Evolutionary conservation across 176 grass and related monocot species (phyloP), one percentile per base, ranked within the genome.

Genomic region (Phragmites australis): DNA sequence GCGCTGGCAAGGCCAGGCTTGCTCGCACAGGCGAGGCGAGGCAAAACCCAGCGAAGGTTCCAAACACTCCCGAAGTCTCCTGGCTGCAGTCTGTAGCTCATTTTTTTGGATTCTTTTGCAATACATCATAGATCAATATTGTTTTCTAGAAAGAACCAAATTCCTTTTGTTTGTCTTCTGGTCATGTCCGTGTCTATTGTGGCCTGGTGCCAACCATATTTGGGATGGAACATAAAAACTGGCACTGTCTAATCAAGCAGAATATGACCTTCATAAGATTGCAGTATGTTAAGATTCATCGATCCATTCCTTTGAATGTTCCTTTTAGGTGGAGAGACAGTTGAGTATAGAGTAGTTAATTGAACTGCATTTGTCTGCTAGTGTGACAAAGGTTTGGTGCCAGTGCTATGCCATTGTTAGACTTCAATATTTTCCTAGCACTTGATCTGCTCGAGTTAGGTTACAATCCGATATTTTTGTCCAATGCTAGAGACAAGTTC

Each of bases 61-160:
- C n/a, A n/a, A n/a, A n/a, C n/a, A n/a, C n/a, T n/a, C n/a, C n/a
- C 32, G 1, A 88, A 90, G 26, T 74, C 57, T 61, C 64, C 78
- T 4, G 85, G 68, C 32, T 83, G 70, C 54, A 90, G 85, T 27
- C 37, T 87, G 59, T 78, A 93, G 71, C n/a, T 88, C 55, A 43
- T 29, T 31, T 30, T 5, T 27, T 32, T 60, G 15, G 23, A 66
- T 81, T 59, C 22, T 42, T 69, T 14, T 43, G 40, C 77, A 75
- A 8, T 60, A 41, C 21, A 15, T 40, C 16, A 19, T 74, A 22
- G 11, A 81, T 43, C 1, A 29, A 22, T 68, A 23, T 39, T 22
- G n/a, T 53, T 45, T 61, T 80, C 11, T 31, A 27, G n/a, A 70
- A 78, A 53, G 21, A 58, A 79, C 31, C 21, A 85, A 25, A 64